Evolutionary conservation across 441 rosid species (phyloP), one percentile per base, ranked within the genome.

Genomic region (Euphorbia schlechtendalii): DNA sequence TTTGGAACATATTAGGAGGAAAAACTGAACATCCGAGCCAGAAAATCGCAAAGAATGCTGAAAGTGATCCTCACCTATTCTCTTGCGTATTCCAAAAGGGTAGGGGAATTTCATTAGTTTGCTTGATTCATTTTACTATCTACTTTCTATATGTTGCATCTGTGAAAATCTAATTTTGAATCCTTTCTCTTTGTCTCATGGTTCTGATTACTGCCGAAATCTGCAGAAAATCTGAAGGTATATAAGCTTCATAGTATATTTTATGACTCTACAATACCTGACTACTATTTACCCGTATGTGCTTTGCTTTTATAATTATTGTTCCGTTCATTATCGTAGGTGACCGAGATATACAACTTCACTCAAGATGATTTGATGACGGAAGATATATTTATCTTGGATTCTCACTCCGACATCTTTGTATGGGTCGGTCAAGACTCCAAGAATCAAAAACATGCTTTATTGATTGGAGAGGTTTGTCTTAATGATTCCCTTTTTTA

Each of bases 351-450:
- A 64, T 81, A 86, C 59, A 93, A 77, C 83, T 93, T 93, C 68
- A 69, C 84, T 45, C 97, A 90, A 79, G 98, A 93, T 72, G 96
- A 93, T 81, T 69, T 93, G 81, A 86, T 90, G 97, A 87, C 98
- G 3, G 98, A 93, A 79, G 98, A 92, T 70, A 85, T 88, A 71
- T 89, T 88, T 78, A 78, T 95, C 79, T 87, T 95, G 69, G 90
- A 95, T 82, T 82, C 87, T 80, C 90, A 82, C 75, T 82, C 88
- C 43, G 90, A 84, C 68, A 80, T 88, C 77, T 95, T 79, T 86
- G 90, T 92, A 61, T 95, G 99, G 99, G 92, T 89, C 45, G 99
- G 99, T 41, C 93, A 85, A 72, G 96, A 92, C 70, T 41, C 85
- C 61, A 86, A 90, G 82, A 89, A 64, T 40, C 86, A 77, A 77